These are phyloP conservation scores for Circinella umbellata DNA, from an alignment of 371 early-diverging fungal genomes.

Conservation along the genomic window DNA sequence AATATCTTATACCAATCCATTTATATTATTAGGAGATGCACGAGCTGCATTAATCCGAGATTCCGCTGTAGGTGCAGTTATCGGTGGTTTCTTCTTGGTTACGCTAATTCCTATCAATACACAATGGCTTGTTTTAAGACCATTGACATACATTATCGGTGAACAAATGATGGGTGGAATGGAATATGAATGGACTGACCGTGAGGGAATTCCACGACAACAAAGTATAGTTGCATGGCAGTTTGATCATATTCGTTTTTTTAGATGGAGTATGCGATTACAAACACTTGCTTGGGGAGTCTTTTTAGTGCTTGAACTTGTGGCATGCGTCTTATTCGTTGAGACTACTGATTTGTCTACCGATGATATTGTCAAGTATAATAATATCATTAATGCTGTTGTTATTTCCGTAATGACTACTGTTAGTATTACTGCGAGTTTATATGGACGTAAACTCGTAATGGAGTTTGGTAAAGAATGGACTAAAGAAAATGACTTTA, in stretches of 20 bases:
- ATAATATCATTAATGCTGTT: conserved; percentile 29
- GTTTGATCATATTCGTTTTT: conserved; percentile 27
- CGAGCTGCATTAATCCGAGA: conserved; percentile 51
- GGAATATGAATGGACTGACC: conserved; percentile 28
- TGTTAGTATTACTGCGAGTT: conserved; percentile 3
- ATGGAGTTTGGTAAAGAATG: conserved; percentile 11
- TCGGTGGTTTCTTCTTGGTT: conserved; percentile 48
- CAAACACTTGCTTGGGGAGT: conserved; percentile 37
- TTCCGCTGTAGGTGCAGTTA: conserved; percentile 41
- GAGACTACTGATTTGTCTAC: conserved; percentile 30
- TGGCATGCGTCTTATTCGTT: conserved; percentile 41
- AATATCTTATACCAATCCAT: neutral
- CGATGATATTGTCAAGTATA: conserved; percentile 37
- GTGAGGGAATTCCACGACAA: conserved; percentile 25
- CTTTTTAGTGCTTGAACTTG: conserved; percentile 39
- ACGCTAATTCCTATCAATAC: conserved; percentile 48
- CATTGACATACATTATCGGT: conserved; percentile 39
- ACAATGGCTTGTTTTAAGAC: conserved; percentile 36
- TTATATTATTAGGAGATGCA: conserved; percentile 34
- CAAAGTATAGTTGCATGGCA: conserved; percentile 31
- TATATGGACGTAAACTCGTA: conserved; percentile 3
- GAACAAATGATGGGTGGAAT: conserved; percentile 39
- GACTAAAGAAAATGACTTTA: conserved; percentile 21
- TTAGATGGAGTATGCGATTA: conserved; percentile 26
- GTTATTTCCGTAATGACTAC: conserved; percentile 21